phyloP scores from a whole-genome alignment of 225 moss, liverwort and hornwort species.

The Polytrichum formosum region DNA sequence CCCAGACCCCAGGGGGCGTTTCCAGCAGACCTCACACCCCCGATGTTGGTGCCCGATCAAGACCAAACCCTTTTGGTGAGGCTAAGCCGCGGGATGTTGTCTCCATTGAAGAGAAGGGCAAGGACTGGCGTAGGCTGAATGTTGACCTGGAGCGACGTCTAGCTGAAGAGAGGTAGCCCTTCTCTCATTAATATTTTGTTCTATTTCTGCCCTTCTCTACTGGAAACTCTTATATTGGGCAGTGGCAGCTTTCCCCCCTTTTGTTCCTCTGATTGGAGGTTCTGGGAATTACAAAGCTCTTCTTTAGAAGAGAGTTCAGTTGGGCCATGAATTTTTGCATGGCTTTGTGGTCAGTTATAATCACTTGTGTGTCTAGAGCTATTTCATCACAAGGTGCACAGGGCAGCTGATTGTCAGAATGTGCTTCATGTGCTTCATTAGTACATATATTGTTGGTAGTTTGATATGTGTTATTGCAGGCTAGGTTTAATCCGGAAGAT shows the following conservation, averaged over 20 bases:
- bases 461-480: too few relatives aligned
- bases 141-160: constrained; percentile 55
- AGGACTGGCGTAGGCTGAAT: constrained; percentile 60
- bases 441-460: too few relatives aligned
- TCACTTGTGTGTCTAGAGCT: too few relatives aligned
- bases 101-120: constrained; percentile 61
- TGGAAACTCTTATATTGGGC: neutral
- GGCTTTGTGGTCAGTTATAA: neutral
- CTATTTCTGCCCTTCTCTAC: neutral
- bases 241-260: neutral
- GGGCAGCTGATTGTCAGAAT: too few relatives aligned
- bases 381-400: too few relatives aligned
- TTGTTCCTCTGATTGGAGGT: neutral
- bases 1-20: constrained; percentile 53
- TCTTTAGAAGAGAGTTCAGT: neutral
- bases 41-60: constrained; percentile 53
- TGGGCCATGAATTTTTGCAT: neutral
- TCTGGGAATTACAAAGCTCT: neutral
- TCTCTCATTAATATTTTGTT: too few relatives aligned
- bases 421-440: too few relatives aligned
- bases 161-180: constrained; percentile 42
- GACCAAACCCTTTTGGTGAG: constrained; percentile 79
- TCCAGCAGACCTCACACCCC: constrained; percentile 60
- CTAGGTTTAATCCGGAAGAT: too few relatives aligned
- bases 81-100: constrained; percentile 56